Conservation (phyloP, 495 filamentous ascomycete genomes). For the Hypoxylon crocopeplum region DNA sequence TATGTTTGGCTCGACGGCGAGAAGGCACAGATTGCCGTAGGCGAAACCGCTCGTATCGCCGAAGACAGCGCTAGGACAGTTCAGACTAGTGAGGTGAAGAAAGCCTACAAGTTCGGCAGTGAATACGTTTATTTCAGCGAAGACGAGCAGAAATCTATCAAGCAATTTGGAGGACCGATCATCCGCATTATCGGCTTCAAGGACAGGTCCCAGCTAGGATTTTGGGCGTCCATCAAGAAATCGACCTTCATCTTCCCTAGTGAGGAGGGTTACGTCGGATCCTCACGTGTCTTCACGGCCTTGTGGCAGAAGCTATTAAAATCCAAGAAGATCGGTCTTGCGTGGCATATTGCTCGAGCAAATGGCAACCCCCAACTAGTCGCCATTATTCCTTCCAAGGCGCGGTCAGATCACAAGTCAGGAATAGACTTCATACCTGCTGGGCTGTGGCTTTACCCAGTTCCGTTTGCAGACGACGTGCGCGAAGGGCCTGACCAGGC, state of each 20-base stretch:
- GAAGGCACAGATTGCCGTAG: conserved; percentile 77
- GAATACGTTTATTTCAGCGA: conserved; percentile 84
- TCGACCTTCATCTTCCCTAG: conserved; percentile 94
- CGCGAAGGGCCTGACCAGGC: conserved; percentile 67
- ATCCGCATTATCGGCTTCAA: conserved; percentile 97
- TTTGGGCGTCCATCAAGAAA: conserved; percentile 86
- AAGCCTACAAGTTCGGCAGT: conserved; percentile 95
- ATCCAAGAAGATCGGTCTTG: conserved; percentile 78
- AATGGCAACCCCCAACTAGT: conserved; percentile 80
- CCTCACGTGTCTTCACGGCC: conserved; percentile 89
- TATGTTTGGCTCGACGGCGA: conserved; percentile 89
- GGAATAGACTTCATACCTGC: conserved; percentile 75
- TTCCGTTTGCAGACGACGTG: conserved; percentile 93
- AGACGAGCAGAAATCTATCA: conserved; percentile 79
- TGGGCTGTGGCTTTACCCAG: conserved; percentile 86
- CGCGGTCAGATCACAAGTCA: conserved; percentile 64
- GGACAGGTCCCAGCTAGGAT: conserved; percentile 71
- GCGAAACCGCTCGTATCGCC: conserved; percentile 72
- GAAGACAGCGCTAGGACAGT: conserved; percentile 76
- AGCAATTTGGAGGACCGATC: conserved; percentile 76
- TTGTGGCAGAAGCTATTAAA: conserved; percentile 85
- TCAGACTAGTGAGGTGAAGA: conserved; percentile 82
- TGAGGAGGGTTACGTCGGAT: conserved; percentile 87
- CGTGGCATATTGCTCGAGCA: conserved; percentile 85
- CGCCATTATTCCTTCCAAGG: conserved; percentile 78